Percentiles rank a stretch among this genome's conserved stretches.
phyloP scores from a whole-genome alignment of 257 asterid genomes.

The Hygrophila difformis region DNA sequence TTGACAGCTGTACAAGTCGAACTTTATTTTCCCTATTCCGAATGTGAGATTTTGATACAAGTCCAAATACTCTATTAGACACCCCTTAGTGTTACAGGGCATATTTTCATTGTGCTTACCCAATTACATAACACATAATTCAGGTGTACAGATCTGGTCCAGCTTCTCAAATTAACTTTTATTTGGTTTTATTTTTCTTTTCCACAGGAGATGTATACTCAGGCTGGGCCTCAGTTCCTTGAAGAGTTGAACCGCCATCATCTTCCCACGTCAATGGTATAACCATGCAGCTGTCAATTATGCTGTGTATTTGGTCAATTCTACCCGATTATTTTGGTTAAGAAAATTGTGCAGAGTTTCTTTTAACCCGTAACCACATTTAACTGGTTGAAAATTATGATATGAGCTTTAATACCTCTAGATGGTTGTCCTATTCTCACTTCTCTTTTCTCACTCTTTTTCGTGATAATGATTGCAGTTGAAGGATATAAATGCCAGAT shows the following conservation, averaged over 20 bases:
- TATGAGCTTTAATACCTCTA: neutral
- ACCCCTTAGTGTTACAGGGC: too few relatives aligned
- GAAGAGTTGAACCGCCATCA: constrained; percentile 89
- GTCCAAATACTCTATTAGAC: too few relatives aligned
- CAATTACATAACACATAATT: too few relatives aligned
- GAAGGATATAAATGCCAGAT: constrained; percentile 82
- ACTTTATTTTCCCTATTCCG: too few relatives aligned
- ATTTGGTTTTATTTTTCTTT: neutral
- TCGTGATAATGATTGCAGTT: constrained; percentile 47
- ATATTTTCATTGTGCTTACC: too few relatives aligned
- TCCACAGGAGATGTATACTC: constrained; percentile 87
- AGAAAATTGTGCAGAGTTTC: neutral
- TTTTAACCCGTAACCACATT: neutral
- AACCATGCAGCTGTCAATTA: constrained; percentile 15
- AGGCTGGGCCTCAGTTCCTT: constrained; percentile 84
- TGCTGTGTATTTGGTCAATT: neutral
- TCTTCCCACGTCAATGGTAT: constrained; percentile 75
- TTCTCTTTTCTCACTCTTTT: constrained; percentile 16
- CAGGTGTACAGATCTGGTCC: too few relatives aligned
- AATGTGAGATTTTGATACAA: too few relatives aligned
- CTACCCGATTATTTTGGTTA: neutral
- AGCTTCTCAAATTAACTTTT: too few relatives aligned
- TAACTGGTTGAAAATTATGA: neutral
- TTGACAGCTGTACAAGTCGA: too few relatives aligned
- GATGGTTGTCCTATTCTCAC: neutral